Percentiles rank a stretch among this genome's conserved stretches.
phyloP scores from a whole-genome alignment of 2,329 filamentous ascomycete species.

The Penicillium sp. region DNA sequence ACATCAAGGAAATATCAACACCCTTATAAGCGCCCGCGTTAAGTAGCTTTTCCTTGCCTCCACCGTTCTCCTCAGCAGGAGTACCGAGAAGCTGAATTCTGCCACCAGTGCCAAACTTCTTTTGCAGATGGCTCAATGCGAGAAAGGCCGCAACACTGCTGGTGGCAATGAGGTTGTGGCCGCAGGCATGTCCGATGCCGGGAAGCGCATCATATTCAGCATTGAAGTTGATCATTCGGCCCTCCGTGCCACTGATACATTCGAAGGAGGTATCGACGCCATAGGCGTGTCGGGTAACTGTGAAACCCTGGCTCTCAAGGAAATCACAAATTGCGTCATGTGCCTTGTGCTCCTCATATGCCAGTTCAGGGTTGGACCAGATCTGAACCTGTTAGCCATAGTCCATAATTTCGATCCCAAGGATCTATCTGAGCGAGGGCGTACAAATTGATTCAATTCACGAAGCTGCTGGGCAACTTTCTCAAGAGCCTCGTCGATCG shows the following conservation, averaged over 20 bases:
- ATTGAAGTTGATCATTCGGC: constrained; percentile 38
- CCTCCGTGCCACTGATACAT: constrained; percentile 44
- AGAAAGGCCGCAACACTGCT: constrained; percentile 41
- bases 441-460: background rate
- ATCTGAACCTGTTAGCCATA: constrained; percentile 31
- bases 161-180: constrained; percentile 42
- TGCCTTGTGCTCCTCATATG: constrained; percentile 53
- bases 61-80: constrained; percentile 40
- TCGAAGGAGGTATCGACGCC: constrained; percentile 55
- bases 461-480: background rate
- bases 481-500: background rate
- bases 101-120: constrained; percentile 40
- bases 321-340: constrained; percentile 52
- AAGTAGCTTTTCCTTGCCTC: constrained; percentile 44
- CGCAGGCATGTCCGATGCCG: constrained; percentile 43
- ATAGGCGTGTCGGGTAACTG: constrained; percentile 51
- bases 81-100: constrained; percentile 39
- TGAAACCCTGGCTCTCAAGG: constrained; percentile 47
- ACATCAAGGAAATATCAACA: constrained; percentile 46
- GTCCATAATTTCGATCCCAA: background rate
- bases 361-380: constrained; percentile 52
- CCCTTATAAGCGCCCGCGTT: constrained; percentile 46
- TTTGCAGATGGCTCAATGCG: constrained; percentile 45
- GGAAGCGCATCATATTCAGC: constrained; percentile 47
- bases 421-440: background rate